A percentile compares a stretch with the other conserved stretches of the same genome.
Conservation (phyloP, 306 rosid genomes). For the Ormosia semicastrata region DNA sequence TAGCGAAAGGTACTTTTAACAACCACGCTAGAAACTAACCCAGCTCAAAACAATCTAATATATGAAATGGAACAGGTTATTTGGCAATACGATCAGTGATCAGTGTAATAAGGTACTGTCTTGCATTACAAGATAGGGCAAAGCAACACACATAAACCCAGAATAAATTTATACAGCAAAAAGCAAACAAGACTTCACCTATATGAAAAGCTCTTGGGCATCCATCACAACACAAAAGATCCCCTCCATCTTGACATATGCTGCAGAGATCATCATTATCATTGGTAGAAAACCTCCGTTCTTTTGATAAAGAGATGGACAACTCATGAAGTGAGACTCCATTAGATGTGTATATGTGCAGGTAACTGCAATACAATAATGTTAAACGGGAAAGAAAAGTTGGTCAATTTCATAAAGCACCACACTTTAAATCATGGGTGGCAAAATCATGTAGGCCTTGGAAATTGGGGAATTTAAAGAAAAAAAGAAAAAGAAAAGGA, state of each 20-base stretch:
- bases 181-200: conserved; percentile 45
- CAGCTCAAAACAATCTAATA: background rate
- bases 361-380: conserved; percentile 62
- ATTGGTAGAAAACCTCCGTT: conserved; percentile 49
- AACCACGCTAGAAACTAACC: background rate
- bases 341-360: conserved; percentile 80
- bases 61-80: background rate
- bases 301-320: conserved; percentile 68
- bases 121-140: background rate
- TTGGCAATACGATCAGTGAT: background rate
- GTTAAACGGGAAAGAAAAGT: conserved; percentile 4
- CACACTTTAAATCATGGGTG: background rate
- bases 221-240: conserved; percentile 86
- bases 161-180: background rate
- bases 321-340: conserved; percentile 94
- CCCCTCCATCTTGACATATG: conserved; percentile 81
- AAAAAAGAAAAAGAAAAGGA: background rate
- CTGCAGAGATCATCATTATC: conserved; percentile 84
- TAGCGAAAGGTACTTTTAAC: background rate
- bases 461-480: background rate
- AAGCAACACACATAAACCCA: background rate
- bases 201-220: conserved; percentile 91
- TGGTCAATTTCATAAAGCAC: background rate
- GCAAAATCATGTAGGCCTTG: background rate
- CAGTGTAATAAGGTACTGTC: background rate